Conservation (phyloP, 164 flowering plant species). For the Akebia trifoliata region DNA sequence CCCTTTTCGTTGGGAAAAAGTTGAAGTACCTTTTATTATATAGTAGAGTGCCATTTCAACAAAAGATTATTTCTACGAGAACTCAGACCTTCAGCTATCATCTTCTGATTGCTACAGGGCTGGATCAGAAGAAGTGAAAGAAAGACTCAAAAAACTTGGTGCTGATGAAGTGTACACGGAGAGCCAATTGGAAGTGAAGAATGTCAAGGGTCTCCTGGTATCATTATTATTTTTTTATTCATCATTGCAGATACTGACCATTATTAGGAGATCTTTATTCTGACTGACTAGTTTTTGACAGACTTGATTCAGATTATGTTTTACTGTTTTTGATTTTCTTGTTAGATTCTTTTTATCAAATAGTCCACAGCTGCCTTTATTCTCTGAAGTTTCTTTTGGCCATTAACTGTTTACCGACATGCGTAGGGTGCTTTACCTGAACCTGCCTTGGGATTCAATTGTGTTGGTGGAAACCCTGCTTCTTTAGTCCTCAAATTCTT, state of each 20-base stretch:
- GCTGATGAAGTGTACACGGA: conserved; percentile 85
- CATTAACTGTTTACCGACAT: conserved; percentile 8
- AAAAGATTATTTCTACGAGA: background rate
- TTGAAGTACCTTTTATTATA: background rate
- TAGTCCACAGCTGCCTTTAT: background rate
- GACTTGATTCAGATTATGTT: conserved; percentile 1
- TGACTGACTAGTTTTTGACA: background rate
- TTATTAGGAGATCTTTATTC: background rate
- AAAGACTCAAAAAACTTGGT: conserved; percentile 69
- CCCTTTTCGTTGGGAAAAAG: no score
- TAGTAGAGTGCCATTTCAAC: background rate
- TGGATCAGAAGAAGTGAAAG: conserved; percentile 73
- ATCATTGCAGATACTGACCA: background rate
- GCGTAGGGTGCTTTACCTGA: conserved; percentile 62
- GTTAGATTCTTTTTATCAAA: background rate
- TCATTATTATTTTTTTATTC: conserved; percentile 2
- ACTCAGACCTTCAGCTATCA: background rate
- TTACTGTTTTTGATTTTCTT: background rate
- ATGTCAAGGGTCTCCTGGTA: conserved; percentile 82
- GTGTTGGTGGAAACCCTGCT: conserved; percentile 93
- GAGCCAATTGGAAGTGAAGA: conserved; percentile 68
- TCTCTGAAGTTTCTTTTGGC: background rate
- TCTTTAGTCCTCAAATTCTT: conserved; percentile 77
- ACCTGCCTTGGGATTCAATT: conserved; percentile 85
- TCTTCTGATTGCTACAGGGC: conserved; percentile 36